Evolutionary conservation across 352 stramenopile genomes (phyloP), one percentile per base, ranked within the genome.

Genomic region (Pythium diclinum): DNA sequence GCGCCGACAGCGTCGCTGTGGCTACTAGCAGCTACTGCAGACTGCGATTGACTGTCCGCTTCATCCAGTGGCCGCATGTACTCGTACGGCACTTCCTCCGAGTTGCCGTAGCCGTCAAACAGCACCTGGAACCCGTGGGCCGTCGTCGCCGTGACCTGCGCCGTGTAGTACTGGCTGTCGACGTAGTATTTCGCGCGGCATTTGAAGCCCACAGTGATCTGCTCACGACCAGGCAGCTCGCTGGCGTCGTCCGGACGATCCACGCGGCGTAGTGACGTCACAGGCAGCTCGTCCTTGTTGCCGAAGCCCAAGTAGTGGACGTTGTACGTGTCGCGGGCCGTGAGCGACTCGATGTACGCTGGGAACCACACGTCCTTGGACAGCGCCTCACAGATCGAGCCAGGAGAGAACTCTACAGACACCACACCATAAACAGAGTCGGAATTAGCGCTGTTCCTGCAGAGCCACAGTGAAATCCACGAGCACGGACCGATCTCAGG

Each of bases 101-200:
- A 85, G 72, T 97, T 97, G 59, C 88, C 88, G 63, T 97, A 97
- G 46, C 84, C 78, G 14, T 89, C 80, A 63, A 96, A 97, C n/a
- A 92, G 67, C 54, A 97, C 83, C 32, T 87, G 86, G 65, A 91
- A 94, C 1, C 90, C 90, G 53, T 88, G 57, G 1, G 65, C 52
- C 7, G 89, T 96, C 23, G 87, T 62, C 16, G 81, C 74, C 10
- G 81, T 86, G 38, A 96, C 78, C 8, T 70, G 69, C 36, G 80
- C 89, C 52, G 76, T 61, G 69, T 97, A 96, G 55, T 87, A 89
- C 56, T 88, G 73, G 6, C 72, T 59, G 58, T 95, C 87, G 11
- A 79, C 81, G 51, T 92, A 94, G 70, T 94, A 95, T 70, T 91
- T 92, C 57, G 86, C 84, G 55, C 68, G 66, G 52, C 85, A 93